Evolutionary conservation across 1,139 yeast genomes (phyloP).

Genomic region (Suhomyces terraborum): DNA sequence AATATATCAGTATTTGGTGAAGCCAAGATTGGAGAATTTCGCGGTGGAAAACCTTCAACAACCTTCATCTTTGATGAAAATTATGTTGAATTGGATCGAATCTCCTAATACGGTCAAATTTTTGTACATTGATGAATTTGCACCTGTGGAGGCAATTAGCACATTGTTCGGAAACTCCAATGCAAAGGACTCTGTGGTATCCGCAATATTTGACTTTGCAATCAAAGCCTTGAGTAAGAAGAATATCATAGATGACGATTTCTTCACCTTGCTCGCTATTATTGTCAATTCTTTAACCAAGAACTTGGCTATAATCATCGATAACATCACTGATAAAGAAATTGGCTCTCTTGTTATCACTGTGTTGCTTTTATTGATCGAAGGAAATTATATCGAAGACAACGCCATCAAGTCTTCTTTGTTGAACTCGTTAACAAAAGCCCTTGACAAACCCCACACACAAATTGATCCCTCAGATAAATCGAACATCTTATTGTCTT

Average conservation of each 20-base stretch:
- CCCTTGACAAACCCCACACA: conserved; percentile 62
- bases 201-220: conserved; percentile 59
- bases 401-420: conserved; percentile 57
- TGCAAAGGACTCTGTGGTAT: conserved; percentile 69
- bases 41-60: conserved; percentile 79
- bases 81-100: conserved; percentile 68
- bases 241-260: conserved; percentile 44
- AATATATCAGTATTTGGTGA: conserved; percentile 57
- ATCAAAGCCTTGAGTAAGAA: conserved; percentile 41
- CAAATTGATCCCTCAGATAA: conserved; percentile 58
- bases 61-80: conserved; percentile 72
- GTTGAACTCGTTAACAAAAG: conserved; percentile 58
- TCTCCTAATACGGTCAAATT: conserved; percentile 51
- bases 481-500: conserved; percentile 58
- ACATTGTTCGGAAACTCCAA: conserved; percentile 53
- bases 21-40: conserved; percentile 67
- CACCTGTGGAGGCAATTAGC: conserved; percentile 59
- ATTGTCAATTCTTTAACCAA: conserved; percentile 58
- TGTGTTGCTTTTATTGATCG: conserved; percentile 56
- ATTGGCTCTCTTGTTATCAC: conserved; percentile 56
- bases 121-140: conserved; percentile 56
- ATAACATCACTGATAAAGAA: conserved; percentile 44
- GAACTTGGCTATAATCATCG: conserved; percentile 53
- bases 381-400: conserved; percentile 61
- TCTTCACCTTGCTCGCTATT: conserved; percentile 51